Evolutionary conservation across 2,329 filamentous ascomycete species (phyloP).

Genomic region (Periglandula ipomoeae): DNA sequence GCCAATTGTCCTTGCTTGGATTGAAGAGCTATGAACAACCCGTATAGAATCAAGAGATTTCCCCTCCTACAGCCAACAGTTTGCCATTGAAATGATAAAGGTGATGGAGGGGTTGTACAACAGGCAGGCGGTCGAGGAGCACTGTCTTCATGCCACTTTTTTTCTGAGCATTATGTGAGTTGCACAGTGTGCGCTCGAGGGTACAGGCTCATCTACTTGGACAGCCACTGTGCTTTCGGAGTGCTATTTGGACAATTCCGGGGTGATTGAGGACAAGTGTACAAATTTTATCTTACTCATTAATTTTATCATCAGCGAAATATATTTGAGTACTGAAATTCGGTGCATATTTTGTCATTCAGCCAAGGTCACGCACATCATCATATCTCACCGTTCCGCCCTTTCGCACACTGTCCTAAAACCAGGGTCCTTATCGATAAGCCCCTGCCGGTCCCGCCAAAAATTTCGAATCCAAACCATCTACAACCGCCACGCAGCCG

Average conservation of each 20-base stretch:
- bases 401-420: slow-evolving; percentile 8
- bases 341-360: background rate
- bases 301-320: background rate
- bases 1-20: slow-evolving; percentile 1
- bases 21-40: background rate
- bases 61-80: background rate
- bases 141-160: slow-evolving; percentile 4
- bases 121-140: background rate
- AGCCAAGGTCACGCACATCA: background rate
- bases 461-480: slow-evolving; percentile 11
- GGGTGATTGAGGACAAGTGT: too few species aligned
- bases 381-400: background rate
- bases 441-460: slow-evolving; percentile 14
- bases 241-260: background rate
- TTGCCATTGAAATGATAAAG: background rate
- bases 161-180: background rate
- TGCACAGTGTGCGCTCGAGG: slow-evolving; percentile 6
- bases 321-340: background rate
- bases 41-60: background rate
- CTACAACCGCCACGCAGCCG: background rate
- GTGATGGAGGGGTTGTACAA: background rate
- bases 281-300: too few species aligned
- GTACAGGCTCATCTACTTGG: background rate
- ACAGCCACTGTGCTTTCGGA: background rate
- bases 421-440: slow-evolving; percentile 23